Percentiles rank a stretch among this genome's conserved stretches.
phyloP scores from a whole-genome alignment of 305 asterid genomes.

The Fraxinus latifolia region DNA sequence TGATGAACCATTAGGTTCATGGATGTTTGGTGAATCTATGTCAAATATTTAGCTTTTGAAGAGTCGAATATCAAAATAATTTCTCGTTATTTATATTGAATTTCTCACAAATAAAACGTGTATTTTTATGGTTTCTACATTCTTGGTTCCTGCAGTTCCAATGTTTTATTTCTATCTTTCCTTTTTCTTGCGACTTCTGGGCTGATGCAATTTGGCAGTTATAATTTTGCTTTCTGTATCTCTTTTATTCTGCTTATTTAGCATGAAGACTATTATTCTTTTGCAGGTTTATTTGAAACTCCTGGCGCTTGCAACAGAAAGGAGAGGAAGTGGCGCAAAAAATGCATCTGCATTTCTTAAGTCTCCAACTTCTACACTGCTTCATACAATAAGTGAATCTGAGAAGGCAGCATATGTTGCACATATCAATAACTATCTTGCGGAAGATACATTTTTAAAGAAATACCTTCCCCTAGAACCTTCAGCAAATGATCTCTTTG shows the following conservation, averaged over 20 bases:
- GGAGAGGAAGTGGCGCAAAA: slow-evolving; percentile 53
- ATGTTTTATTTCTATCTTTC: neutral
- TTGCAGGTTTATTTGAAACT: slow-evolving; percentile 59
- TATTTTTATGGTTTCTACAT: neutral
- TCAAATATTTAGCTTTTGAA: neutral
- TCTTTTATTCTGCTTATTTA: slow-evolving; percentile 5
- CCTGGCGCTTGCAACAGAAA: slow-evolving; percentile 60
- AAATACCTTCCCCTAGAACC: slow-evolving; percentile 58
- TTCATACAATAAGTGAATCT: slow-evolving; percentile 66
- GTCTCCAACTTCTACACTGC: slow-evolving; percentile 72
- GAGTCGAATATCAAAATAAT: neutral
- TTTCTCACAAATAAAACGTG: neutral
- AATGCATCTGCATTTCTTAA: slow-evolving; percentile 64
- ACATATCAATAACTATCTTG: slow-evolving; percentile 66
- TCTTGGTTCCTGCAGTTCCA: neutral
- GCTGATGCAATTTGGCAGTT: slow-evolving; percentile 20
- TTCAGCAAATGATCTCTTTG: slow-evolving; percentile 63
- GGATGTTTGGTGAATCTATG: neutral
- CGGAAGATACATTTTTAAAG: slow-evolving; percentile 52
- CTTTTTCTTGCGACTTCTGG: neutral
- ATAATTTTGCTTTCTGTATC: neutral
- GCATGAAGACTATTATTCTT: slow-evolving; percentile 11
- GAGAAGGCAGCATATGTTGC: slow-evolving; percentile 74
- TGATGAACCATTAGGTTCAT: neutral
- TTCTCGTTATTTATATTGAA: neutral